Conservation (phyloP, 371 early-diverging fungal species). For the Mortierella sp. region DNA sequence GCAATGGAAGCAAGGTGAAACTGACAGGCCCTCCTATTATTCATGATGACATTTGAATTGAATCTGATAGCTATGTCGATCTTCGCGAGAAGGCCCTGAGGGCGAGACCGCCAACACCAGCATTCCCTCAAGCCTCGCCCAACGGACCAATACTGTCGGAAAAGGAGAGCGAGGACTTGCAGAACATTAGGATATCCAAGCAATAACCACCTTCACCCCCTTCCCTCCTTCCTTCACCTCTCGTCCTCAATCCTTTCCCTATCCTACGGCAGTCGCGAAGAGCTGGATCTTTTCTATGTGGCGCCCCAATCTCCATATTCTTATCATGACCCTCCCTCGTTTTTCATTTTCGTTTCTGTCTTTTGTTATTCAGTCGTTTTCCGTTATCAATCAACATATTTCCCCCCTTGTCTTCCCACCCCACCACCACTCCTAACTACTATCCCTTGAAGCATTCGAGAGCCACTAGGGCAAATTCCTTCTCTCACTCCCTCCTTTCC, state of each 20-base stretch:
- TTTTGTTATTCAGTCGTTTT: not conserved
- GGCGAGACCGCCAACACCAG: slow-evolving; percentile 40
- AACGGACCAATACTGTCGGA: slow-evolving; percentile 25
- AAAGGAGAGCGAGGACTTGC: slow-evolving; percentile 43
- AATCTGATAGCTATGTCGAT: slow-evolving; percentile 47
- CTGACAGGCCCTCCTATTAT: too few relatives aligned
- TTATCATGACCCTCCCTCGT: not conserved
- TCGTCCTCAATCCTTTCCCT: too few relatives aligned
- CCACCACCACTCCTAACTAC: too few relatives aligned
- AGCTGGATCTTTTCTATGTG: slow-evolving; percentile 23
- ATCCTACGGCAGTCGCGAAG: too few relatives aligned
- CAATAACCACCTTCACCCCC: slow-evolving; percentile 5
- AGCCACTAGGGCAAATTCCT: too few relatives aligned
- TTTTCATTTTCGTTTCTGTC: not conserved
- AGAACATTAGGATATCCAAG: slow-evolving; percentile 41
- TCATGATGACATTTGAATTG: too few relatives aligned
- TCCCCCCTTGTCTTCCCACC: too few relatives aligned
- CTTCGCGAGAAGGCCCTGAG: slow-evolving; percentile 38
- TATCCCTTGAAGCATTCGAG: too few relatives aligned
- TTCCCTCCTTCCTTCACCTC: not conserved
- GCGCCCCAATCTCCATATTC: not conserved
- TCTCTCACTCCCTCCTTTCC: too few relatives aligned
- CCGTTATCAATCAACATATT: too few relatives aligned
- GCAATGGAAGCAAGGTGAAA: too few relatives aligned
- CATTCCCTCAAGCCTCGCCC: slow-evolving; percentile 34